Evolutionary conservation across 176 grass and related monocot species (phyloP), one percentile per base, ranked within the genome.

Genomic region (Sorghum bicolor): DNA sequence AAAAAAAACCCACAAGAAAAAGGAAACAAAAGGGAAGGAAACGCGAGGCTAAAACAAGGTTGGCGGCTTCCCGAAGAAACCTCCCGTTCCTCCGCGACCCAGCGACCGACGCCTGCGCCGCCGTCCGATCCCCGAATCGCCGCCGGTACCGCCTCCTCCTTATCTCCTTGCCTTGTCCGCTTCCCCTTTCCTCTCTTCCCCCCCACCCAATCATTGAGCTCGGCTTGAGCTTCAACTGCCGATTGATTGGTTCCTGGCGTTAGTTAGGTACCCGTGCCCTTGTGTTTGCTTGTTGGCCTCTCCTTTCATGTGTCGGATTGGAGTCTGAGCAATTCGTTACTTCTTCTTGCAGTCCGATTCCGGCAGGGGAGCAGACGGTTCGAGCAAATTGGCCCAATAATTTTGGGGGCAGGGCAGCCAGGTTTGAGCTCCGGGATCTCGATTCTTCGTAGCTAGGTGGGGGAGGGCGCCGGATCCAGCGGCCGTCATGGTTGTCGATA

Each of bases 401-500:
- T 78, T 67, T 77, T 67, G 17, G 28, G 67, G 43, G 62, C 26
- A 37, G 67, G 43, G 62, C 26, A 37, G 20, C 5, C 8, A 45
- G 11, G 20, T 41, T 41, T 22, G 8, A 20, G 30, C 65, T 70
- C 53, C 11, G 53, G 67, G 67, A 25, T 77, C 79, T 47, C 31
- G 47, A 17, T 75, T 75, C 26, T 66, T 45, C 64, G 5, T 62
- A 6, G 73, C 13, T 48, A 10, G 83, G 72, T 65, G 28, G 65
- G 28, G 65, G 41, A 19, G 60, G n/a, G 71, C 77, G 44, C 65
- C 29, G 69, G 87, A 85, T 89, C 82, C 81, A 65, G 78, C 78
- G 55, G 82, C 83, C 75, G 82, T 70, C 79, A 90, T 88, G 90
- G 52, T 85, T 39, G 76, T 92, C 19, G 96, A 98, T 67, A 93